Evolutionary conservation across 208 protist species (phyloP).

Genomic region (Leishmania turanica): DNA sequence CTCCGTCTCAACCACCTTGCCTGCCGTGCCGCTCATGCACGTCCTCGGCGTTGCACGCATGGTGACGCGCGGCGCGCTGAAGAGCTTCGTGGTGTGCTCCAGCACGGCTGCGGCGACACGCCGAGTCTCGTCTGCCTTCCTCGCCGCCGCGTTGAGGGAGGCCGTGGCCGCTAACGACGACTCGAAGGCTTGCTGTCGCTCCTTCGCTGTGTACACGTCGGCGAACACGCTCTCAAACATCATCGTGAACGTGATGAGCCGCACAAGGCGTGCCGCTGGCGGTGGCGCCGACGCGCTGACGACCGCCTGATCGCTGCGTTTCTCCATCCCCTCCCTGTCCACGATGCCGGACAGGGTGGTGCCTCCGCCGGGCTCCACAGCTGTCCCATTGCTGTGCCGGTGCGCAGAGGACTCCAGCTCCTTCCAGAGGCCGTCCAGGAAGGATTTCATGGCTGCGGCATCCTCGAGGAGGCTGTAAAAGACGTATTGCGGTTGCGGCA

Average conservation of each 20-base stretch:
- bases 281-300: background rate
- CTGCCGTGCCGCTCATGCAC: background rate
- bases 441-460: conserved; percentile 17
- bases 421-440: conserved; percentile 10
- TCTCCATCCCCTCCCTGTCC: background rate
- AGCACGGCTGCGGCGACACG: conserved; percentile 6
- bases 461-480: conserved; percentile 21
- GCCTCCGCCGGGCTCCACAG: background rate
- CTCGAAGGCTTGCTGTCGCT: background rate
- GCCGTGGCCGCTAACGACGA: background rate
- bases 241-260: conserved; percentile 26
- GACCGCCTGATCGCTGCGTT: background rate
- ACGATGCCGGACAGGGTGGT: background rate
- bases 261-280: background rate
- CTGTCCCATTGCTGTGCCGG: background rate
- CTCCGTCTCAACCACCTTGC: background rate
- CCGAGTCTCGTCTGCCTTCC: conserved; percentile 2
- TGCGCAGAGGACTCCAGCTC: conserved; percentile 9
- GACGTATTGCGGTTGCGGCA: background rate
- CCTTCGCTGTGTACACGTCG: conserved; percentile 8
- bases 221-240: conserved; percentile 35
- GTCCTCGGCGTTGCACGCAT: background rate
- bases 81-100: conserved; percentile 6
- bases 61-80: background rate
- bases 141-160: background rate